These are phyloP conservation scores for Trypanosoma brucei DNA, from an alignment of 208 protist genomes.

Conservation along the genomic window DNA sequence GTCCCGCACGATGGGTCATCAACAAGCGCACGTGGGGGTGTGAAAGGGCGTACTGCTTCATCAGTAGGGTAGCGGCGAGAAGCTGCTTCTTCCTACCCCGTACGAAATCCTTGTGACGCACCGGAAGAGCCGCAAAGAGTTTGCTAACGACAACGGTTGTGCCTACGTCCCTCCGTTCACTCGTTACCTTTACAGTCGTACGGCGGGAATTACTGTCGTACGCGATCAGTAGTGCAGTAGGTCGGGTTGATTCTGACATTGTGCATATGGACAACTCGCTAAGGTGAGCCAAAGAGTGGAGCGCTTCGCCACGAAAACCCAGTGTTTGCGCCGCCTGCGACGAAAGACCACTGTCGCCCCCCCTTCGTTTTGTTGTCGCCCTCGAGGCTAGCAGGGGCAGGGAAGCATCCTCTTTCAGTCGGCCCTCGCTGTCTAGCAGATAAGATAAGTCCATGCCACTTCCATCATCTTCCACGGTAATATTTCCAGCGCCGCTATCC, in stretches of 20 bases:
- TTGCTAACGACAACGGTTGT: constrained; percentile 74
- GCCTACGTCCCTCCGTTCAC: constrained; percentile 38
- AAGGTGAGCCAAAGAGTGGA: constrained; percentile 89
- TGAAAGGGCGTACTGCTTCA: constrained; percentile 86
- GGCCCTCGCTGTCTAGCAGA: constrained; percentile 31
- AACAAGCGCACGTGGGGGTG: constrained; percentile 68
- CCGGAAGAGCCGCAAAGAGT: constrained; percentile 87
- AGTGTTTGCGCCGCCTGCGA: constrained; percentile 29
- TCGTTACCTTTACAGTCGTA: constrained; percentile 8
- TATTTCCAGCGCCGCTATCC: constrained; percentile 61
- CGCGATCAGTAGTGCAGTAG: constrained; percentile 33
- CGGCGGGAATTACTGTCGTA: constrained; percentile 35
- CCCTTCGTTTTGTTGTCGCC: constrained; percentile 52
- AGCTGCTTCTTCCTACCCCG: constrained; percentile 76
- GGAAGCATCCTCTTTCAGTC: constrained; percentile 23
- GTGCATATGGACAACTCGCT: constrained; percentile 73
- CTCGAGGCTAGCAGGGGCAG: constrained; percentile 60
- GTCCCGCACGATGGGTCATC: constrained; percentile 49
- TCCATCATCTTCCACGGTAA: constrained; percentile 84
- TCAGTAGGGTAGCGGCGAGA: constrained; percentile 34
- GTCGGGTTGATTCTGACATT: constrained; percentile 33
- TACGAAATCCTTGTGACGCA: constrained; percentile 84
- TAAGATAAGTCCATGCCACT: constrained; percentile 48
- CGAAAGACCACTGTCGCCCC: not conserved
- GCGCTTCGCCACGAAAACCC: constrained; percentile 97